Evolutionary conservation across 1,139 yeast genomes (phyloP).

Genomic region (Magnusiomyces clavatus): DNA sequence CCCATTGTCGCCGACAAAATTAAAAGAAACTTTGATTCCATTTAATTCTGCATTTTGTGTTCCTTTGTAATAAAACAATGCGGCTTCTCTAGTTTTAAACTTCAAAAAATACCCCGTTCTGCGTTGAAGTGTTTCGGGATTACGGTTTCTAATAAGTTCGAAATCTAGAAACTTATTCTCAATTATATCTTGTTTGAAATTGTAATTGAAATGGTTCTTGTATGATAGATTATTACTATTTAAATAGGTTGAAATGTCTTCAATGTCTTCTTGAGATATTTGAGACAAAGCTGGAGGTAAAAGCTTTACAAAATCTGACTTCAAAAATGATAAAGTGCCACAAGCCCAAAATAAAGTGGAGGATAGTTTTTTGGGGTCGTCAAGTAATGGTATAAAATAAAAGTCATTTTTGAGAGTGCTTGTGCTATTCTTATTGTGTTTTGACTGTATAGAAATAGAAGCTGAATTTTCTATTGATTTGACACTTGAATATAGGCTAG

Average conservation of each 20-base stretch:
- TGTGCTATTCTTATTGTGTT: neutral
- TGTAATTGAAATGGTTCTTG: neutral
- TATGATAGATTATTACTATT: neutral
- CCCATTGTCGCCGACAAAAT: neutral
- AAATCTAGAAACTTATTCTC: constrained; percentile 1
- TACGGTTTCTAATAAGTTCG: constrained; percentile 41
- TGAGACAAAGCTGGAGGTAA: constrained; percentile 6
- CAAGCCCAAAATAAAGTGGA: constrained; percentile 30
- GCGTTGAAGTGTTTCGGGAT: constrained; percentile 39
- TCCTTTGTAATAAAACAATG: constrained; percentile 40
- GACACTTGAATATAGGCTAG: neutral
- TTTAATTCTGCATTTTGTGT: constrained; percentile 39
- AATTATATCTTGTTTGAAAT: neutral
- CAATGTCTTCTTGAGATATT: neutral
- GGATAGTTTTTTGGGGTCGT: constrained; percentile 11
- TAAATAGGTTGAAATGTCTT: neutral
- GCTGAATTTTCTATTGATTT: neutral
- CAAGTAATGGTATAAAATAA: neutral
- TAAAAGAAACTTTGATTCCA: too few relatives aligned
- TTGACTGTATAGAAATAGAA: neutral
- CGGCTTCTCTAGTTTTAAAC: constrained; percentile 45
- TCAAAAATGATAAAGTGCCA: constrained; percentile 25
- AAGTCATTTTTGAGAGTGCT: neutral
- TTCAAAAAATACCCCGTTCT: constrained; percentile 46
- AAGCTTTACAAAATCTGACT: constrained; percentile 24